These are phyloP conservation scores for Termitomyces bulborhizus DNA, from an alignment of 768 basidiomycete species.

Conservation along the genomic window DNA sequence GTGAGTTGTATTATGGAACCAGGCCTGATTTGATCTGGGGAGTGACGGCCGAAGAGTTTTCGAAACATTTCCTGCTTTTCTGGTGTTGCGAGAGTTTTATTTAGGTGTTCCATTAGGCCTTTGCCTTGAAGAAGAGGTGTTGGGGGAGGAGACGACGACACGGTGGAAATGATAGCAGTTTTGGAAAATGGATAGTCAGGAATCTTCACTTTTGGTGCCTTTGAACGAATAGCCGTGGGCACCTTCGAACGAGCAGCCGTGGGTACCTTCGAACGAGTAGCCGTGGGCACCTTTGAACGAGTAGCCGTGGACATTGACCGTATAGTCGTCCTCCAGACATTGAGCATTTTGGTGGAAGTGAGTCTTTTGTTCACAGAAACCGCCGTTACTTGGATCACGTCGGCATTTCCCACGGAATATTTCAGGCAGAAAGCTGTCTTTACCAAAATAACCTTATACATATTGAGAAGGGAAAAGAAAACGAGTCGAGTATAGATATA, in stretches of 20 bases:
- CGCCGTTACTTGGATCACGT: not conserved
- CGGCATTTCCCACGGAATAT: slow-evolving; percentile 5
- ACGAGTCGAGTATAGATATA: slow-evolving; percentile 9
- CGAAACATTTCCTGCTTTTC: slow-evolving; percentile 65
- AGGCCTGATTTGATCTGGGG: slow-evolving; percentile 61
- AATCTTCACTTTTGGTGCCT: slow-evolving; percentile 12
- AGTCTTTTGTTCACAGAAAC: not conserved
- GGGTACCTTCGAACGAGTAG: too few relatives aligned
- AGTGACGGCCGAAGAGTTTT: slow-evolving; percentile 66
- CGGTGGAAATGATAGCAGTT: slow-evolving; percentile 48
- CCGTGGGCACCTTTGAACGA: too few relatives aligned
- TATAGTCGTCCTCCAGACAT: slow-evolving; percentile 27
- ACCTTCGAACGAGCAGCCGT: too few relatives aligned
- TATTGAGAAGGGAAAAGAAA: not conserved
- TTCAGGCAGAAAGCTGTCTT: not conserved
- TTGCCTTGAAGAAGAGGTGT: slow-evolving; percentile 55
- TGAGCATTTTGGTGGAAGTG: slow-evolving; percentile 24
- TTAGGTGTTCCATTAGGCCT: slow-evolving; percentile 73
- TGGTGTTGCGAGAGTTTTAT: slow-evolving; percentile 55
- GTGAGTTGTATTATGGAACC: slow-evolving; percentile 85
- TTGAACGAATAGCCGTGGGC: slow-evolving; percentile 13
- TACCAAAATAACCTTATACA: slow-evolving; percentile 7
- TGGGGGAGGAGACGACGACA: slow-evolving; percentile 35
- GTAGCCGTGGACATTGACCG: slow-evolving; percentile 40
- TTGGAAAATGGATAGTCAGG: slow-evolving; percentile 67